phyloP scores from a whole-genome alignment of 192 early-diverging fungal genomes.

The Coemansia sp. region DNA sequence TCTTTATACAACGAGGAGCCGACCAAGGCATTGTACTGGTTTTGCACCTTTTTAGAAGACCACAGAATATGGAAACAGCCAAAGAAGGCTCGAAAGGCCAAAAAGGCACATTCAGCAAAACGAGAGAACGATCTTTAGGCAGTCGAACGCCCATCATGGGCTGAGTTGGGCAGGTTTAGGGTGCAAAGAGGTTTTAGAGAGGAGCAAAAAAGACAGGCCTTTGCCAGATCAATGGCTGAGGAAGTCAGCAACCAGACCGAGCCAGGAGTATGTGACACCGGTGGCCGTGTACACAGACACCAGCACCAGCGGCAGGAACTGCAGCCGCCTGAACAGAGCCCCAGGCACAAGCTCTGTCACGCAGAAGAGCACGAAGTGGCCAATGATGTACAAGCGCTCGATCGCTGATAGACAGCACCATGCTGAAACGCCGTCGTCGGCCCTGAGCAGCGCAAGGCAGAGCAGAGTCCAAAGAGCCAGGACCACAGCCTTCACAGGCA shows the following conservation, averaged over 20 bases:
- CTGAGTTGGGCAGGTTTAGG: too few species aligned
- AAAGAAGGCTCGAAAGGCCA: too few species aligned
- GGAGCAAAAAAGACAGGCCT: too few species aligned
- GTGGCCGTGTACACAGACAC: slow-evolving; percentile 74
- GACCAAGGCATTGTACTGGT: too few species aligned
- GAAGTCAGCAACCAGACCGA: slow-evolving; percentile 49
- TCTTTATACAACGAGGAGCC: too few species aligned
- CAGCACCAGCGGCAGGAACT: slow-evolving; percentile 82
- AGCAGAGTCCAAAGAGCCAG: slow-evolving; percentile 35
- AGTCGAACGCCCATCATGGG: too few species aligned
- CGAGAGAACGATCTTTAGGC: too few species aligned
- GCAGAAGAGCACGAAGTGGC: slow-evolving; percentile 37
- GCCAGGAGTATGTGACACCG: slow-evolving; percentile 75
- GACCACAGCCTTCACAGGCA: slow-evolving; percentile 28
- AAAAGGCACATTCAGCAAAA: too few species aligned
- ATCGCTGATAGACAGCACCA: slow-evolving; percentile 32
- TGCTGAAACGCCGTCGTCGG: slow-evolving; percentile 15
- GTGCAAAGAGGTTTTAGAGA: too few species aligned
- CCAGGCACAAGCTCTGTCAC: slow-evolving; percentile 24
- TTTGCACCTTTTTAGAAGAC: too few species aligned
- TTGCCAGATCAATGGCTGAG: slow-evolving; percentile 4
- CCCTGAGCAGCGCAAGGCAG: slow-evolving; percentile 25
- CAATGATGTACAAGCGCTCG: slow-evolving; percentile 31
- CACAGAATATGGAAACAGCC: too few species aligned
- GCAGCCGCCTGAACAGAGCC: slow-evolving; percentile 52